Evolutionary conservation across 345 rosid species (phyloP).

Genomic region (Rhodomyrtus tomentosa): DNA sequence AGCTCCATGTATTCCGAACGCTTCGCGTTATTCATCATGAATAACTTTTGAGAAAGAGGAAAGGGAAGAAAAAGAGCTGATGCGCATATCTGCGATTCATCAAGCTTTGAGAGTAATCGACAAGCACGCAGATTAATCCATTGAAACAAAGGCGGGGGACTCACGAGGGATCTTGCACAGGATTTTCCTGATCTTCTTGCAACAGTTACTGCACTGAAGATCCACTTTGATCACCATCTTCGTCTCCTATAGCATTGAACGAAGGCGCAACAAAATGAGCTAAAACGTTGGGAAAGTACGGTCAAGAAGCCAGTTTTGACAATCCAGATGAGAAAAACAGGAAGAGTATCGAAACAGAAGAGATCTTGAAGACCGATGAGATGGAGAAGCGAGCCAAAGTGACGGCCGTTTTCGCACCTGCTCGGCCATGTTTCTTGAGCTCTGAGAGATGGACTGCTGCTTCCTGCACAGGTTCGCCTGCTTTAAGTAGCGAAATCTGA

Average conservation of each 20-base stretch:
- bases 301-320: background rate
- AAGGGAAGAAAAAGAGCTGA: background rate
- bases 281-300: background rate
- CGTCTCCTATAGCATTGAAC: background rate
- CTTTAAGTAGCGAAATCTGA: background rate
- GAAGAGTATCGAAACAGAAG: background rate
- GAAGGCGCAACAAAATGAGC: background rate
- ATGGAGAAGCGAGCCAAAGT: too few relatives aligned
- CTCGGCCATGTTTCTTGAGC: background rate
- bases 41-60: background rate
- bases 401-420: background rate
- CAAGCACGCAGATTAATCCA: background rate
- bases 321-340: background rate
- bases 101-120: background rate
- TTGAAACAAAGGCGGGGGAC: conserved; percentile 3
- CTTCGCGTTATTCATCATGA: background rate
- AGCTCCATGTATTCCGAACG: background rate
- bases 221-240: background rate
- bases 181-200: conserved; percentile 54
- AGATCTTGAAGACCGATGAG: background rate
- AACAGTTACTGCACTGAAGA: background rate
- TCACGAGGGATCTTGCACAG: conserved; percentile 59
- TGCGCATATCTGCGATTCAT: background rate
- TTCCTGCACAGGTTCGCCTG: background rate
- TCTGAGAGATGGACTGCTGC: background rate